Evolutionary conservation across 2,329 filamentous ascomycete genomes (phyloP), one percentile per base, ranked within the genome.

Genomic region (Stachybotrys echinatus): DNA sequence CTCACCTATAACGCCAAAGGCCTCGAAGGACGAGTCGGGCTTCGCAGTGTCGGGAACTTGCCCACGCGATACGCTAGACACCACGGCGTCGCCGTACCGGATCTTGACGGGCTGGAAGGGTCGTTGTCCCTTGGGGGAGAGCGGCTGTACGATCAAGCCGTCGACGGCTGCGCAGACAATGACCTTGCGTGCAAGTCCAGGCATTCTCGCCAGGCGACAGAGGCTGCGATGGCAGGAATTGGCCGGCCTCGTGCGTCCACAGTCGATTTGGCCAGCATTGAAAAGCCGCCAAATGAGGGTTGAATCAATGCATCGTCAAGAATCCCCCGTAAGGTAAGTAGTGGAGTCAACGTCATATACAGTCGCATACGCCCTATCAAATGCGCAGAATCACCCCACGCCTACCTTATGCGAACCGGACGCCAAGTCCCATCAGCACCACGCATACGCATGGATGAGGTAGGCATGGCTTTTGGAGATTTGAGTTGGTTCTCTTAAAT

Each of bases 161-260:
- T 96, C 91, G 48, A 86, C 81, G 22, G 89, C 84, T 49, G 91
- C 89, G 68, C 86, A 86, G 58, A 96, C 83, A 56, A 91, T 65
- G 49, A 95, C 73, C 70, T 94, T 95, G 65, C 88, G 87, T 52
- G 88, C 84, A 53, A 95, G 74, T 56, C 80, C 79, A 50, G 89
- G 85, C 90, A 95, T 94, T 34, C 14, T 34, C 10, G 27, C 27
- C 27, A n/a, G n/a, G n/a, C n/a, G n/a, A n/a, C n/a, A n/a, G n/a
- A n/a, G n/a, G n/a, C n/a, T n/a, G n/a, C n/a, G n/a, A n/a, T n/a
- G n/a, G n/a, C n/a, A n/a, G n/a, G n/a, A n/a, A n/a, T n/a, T n/a
- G n/a, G n/a, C n/a, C n/a, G n/a, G n/a, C n/a, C n/a, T n/a, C n/a
- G n/a, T n/a, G n/a, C n/a, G n/a, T n/a, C n/a, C n/a, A n/a, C n/a